Conservation (phyloP, 805 yeast species). For the Starmerella bacillaris region DNA sequence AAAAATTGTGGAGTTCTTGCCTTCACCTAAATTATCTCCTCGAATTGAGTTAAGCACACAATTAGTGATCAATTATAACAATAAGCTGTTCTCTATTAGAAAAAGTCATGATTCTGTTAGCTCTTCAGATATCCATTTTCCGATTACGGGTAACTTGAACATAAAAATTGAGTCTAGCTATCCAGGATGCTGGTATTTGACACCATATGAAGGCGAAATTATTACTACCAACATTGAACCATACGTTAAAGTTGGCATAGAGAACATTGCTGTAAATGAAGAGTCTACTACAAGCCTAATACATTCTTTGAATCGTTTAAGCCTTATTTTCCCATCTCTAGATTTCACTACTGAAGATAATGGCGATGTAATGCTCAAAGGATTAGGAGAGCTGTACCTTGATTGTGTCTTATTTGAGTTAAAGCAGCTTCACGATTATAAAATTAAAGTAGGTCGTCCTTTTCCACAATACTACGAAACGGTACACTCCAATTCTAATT, state of each 20-base stretch:
- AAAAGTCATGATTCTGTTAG: background rate
- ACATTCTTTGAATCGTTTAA: too few relatives aligned
- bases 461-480: constrained; percentile 59
- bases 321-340: constrained; percentile 55
- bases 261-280: too few relatives aligned
- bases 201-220: background rate
- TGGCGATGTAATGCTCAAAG: constrained; percentile 67
- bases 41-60: background rate
- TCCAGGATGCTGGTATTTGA: background rate
- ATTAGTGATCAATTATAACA: background rate
- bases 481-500: constrained; percentile 20
- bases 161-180: background rate
- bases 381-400: constrained; percentile 73
- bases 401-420: constrained; percentile 71
- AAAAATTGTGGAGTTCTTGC: background rate
- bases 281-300: too few relatives aligned
- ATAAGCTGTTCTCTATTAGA: background rate
- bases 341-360: constrained; percentile 65
- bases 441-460: constrained; percentile 72
- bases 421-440: constrained; percentile 37
- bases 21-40: background rate
- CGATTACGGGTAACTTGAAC: background rate
- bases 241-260: constrained; percentile 59
- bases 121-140: background rate
- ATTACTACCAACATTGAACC: background rate